These are phyloP conservation scores for Lenwebbia sp. DNA, from an alignment of 345 rosid species.

Conservation along the genomic window DNA sequence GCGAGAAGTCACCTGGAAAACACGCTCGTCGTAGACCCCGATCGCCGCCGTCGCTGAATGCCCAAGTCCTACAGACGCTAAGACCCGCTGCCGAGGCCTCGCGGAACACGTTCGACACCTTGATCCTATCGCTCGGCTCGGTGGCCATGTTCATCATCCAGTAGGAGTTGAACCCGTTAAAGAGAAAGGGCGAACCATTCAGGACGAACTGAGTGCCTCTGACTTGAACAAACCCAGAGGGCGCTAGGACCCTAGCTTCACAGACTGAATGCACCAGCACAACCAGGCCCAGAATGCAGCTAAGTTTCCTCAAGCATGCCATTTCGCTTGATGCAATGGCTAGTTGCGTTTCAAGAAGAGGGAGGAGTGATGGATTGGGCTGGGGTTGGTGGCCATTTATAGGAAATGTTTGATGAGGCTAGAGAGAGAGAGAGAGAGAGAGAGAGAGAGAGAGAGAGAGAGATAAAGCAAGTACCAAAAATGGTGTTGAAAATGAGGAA, in stretches of 20 bases:
- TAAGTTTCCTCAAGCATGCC: background rate
- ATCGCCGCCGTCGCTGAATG: slow-evolving; percentile 30
- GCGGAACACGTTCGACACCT: slow-evolving; percentile 14
- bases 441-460: background rate
- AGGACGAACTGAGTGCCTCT: slow-evolving; percentile 18
- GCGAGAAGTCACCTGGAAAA: slow-evolving; percentile 22
- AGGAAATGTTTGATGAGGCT: background rate
- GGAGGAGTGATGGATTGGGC: background rate
- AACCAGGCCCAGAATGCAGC: background rate
- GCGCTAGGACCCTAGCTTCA: background rate
- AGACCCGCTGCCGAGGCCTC: slow-evolving; percentile 26
- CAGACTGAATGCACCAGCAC: background rate
- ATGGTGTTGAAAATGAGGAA: background rate
- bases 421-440: background rate
- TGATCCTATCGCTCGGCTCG: slow-evolving; percentile 8
- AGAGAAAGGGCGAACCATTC: slow-evolving; percentile 24
- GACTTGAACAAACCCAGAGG: slow-evolving; percentile 12
- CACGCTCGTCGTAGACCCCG: slow-evolving; percentile 17
- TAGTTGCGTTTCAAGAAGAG: background rate
- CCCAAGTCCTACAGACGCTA: slow-evolving; percentile 37
- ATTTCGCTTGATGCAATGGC: background rate
- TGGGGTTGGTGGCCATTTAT: background rate
- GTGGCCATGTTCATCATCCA: slow-evolving; percentile 37
- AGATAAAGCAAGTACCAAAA: background rate
- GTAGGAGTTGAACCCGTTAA: slow-evolving; percentile 44